Conservation (phyloP, 495 filamentous ascomycete species). For the Xylaria castorea region DNA sequence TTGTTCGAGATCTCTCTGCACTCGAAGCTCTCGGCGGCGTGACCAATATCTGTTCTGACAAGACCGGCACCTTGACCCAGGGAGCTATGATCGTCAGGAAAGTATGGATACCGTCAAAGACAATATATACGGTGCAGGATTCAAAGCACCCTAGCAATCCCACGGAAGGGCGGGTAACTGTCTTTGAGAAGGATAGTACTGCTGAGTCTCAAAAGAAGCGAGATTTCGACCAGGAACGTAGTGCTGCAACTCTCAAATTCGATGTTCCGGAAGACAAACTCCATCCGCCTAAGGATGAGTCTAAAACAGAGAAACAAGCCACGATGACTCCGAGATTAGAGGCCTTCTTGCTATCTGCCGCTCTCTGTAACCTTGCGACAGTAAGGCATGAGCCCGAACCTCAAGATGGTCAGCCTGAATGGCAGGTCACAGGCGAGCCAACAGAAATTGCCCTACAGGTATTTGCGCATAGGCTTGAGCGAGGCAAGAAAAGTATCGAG, state of each 20-base stretch:
- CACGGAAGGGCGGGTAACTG: conserved; percentile 59
- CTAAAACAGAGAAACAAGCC: conserved; percentile 41
- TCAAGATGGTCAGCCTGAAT: conserved; percentile 46
- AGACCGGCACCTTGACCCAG: conserved; percentile 83
- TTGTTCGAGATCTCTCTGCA: conserved; percentile 77
- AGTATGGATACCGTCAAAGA: conserved; percentile 74
- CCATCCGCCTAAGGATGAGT: conserved; percentile 31
- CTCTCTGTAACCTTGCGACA: conserved; percentile 79
- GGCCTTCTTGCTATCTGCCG: conserved; percentile 70
- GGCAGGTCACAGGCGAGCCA: conserved; percentile 81
- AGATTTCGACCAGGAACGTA: conserved; percentile 60
- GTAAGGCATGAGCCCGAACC: conserved; percentile 61
- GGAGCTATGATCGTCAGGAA: conserved; percentile 80
- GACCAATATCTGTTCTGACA: conserved; percentile 89
- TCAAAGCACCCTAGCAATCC: conserved; percentile 66
- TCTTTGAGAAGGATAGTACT: conserved; percentile 36
- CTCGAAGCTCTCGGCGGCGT: conserved; percentile 85
- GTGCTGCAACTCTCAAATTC: conserved; percentile 60
- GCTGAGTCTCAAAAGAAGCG: conserved; percentile 41
- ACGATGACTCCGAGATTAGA: conserved; percentile 59
- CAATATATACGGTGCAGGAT: conserved; percentile 63
- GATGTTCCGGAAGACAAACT: conserved; percentile 58
- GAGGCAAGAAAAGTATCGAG: conserved; percentile 61
- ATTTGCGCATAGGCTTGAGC: conserved; percentile 73
- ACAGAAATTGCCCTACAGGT: conserved; percentile 86